Base-by-base conservation (phyloP, 768 basidiomycete species). In the Psilocybe subaeruginosa region DNA sequence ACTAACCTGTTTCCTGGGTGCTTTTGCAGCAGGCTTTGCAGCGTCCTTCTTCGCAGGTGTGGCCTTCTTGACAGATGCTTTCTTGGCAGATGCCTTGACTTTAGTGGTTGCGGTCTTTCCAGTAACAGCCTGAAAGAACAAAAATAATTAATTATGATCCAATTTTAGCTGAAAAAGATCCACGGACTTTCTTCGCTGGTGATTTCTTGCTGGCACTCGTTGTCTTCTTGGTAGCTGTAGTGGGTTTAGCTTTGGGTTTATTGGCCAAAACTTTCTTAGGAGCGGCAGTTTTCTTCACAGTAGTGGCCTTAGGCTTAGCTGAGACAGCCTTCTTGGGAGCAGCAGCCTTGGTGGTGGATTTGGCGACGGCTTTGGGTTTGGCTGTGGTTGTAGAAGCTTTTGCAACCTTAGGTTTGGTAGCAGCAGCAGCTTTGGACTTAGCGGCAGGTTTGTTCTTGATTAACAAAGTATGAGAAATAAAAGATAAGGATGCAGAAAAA, bases 31-130 rank as follows among this genome's bases (percentile, higher is more conserved):
- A 58, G 76, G 69, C 71, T 76, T 74, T 11, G 70, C 63, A 16
- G 68, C 59, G 6, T 72, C 63, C 56, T 73, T 70, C 69, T 79
- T 78, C 52, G 72, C 64, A 16, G 67, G 9, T 31, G 68, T 57
- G 27, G 72, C 60, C 60, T 73, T 72, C 70, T 79, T 78, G 30
- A 70, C 65, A 8, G 76, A 73, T 62, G 63, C 68, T 53, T 76
- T 78, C 72, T 76, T 78, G 7, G 76, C 74, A 8, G 79, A 75
- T 14, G 70, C 68, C 67, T 79, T 86, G 59, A 82, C 78, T 59
- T 79, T 80, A 4, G 75, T 65, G 33, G 76, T 50, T 23, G 80
- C 76, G 17, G 80, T 69, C 23, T 78, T 77, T 4, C 81, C 80
- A 54, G 76, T 77, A 9, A 76, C 74, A 64, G 74, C 73, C 82